Evolutionary conservation across 2,329 filamentous ascomycete species (phyloP), one percentile per base, ranked within the genome.

Genomic region (Ceratocystis diversiconidia): DNA sequence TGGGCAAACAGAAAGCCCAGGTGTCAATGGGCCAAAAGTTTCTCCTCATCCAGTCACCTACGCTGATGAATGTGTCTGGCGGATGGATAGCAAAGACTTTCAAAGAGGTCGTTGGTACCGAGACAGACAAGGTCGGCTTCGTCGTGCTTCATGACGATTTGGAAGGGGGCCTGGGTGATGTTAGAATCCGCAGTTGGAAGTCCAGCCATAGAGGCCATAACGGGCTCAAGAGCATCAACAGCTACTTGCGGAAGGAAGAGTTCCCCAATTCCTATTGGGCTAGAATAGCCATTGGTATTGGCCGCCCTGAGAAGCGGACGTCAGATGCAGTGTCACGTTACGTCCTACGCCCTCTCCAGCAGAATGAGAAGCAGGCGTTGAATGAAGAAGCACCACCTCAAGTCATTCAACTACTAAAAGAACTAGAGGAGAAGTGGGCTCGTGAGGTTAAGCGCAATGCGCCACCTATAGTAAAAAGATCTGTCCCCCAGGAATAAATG

Each of bases 101-200:
- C 79, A 79, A 79, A 50, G 77, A 82, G n/a, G 79, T 81, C 66
- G 70, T 85, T 67, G 75, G 73, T 28, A 19, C 69, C 70, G 3
- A 68, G 36, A 36, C 66, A 72, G 68, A 69, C 70, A 63, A 70
- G 15, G 72, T 77, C 15, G 77, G 76, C 22, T 75, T 99, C 17
- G 84, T 97, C 0, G 77, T 97, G 12, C 78, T 97, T 22, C 91
- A 97, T 73, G 92, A 97, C 73, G 92, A 97, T 73, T 76, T 97
- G 43, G 92, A 96, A 71, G 79, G 82, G 52, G 77, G 81, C 2
- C 72, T 91, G 1, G 91, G 91, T 0, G 79, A 80, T 44, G 80
- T 95, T 15, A 83, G 79, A 61, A 78, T 89, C 5, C 82, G 82
- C 65, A 79, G 79, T 28, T 90, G 87, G 73, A 78, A 80, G 1